phyloP scores from a whole-genome alignment of 306 rosid species.

The Gynostemma pentaphyllum region DNA sequence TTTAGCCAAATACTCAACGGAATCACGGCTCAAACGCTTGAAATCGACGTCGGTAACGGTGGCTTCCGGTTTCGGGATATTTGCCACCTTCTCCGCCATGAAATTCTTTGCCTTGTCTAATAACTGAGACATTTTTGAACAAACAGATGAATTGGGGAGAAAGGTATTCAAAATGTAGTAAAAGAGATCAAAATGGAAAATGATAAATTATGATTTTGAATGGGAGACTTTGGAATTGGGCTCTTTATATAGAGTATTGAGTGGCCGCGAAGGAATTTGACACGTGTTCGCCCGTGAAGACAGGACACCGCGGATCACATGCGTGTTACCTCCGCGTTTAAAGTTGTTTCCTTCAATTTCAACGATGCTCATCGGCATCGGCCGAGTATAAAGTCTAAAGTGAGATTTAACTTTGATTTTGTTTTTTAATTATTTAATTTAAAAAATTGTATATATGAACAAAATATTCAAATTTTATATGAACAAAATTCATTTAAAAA shows the following conservation, averaged over 20 bases:
- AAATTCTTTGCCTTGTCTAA: slow-evolving; percentile 48
- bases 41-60: slow-evolving; percentile 49
- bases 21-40: slow-evolving; percentile 29
- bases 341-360: no score
- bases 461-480: no score
- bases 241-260: background rate
- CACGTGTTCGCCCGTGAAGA: no score
- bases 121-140: slow-evolving; percentile 38
- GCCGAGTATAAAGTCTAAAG: no score
- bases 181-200: background rate
- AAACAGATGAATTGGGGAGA: background rate
- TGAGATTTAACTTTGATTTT: no score
- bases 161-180: background rate
- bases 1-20: slow-evolving; percentile 47
- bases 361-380: no score
- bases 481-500: no score
- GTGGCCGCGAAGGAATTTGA: background rate
- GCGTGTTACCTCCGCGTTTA: slow-evolving; percentile 5
- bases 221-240: background rate
- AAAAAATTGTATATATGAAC: no score
- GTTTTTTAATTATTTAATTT: no score
- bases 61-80: slow-evolving; percentile 63
- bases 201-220: background rate
- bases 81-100: slow-evolving; percentile 31
- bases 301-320: slow-evolving; percentile 14